Evolutionary conservation across 768 basidiomycete species (phyloP), one percentile per base, ranked within the genome.

Genomic region (Pleurotus eryngii): DNA sequence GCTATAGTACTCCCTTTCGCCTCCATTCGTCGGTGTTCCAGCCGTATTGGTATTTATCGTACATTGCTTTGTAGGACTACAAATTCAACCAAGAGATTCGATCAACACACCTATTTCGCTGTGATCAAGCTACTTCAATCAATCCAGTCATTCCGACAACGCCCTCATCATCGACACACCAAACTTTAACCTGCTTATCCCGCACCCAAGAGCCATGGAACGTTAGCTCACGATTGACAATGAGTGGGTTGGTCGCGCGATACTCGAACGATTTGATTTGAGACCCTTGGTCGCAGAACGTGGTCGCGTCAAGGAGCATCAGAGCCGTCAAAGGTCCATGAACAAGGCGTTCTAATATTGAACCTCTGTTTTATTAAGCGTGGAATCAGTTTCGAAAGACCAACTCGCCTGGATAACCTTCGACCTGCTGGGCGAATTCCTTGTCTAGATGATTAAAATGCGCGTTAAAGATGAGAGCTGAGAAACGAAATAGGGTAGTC

Each of bases 391-490:
- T 35, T 35, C 30, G 30, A 35, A 9, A 35, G 30, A 3, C 11
- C 30, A 9, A 35, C 76, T 55, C 61, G 84, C 89, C 90, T 59
- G 85, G 80, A 61, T 91, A 90, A 8, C 89, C 89, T 70, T 93
- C 89, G n/a, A 74, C 76, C 22, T 72, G 69, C 42, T 80, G 82
- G 5, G 88, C 82, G 65, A 85, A 90, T 22, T 85, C 81, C 57
- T 83, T 83, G 70, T 92, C 90, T 22, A 93, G 80, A 69, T 94
- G 92, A 61, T 93, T 90, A 61, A 84, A 79, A 61, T 94, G 92
- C 14, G 83, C 89, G 63, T 95, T 93, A 74, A 91, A 92, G 63
- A 86, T 93, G 17, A 94, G 75, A 20, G 92, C 90, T 3, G 90
- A 92, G 72, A 88, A 94, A 20, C 90, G 84, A 74, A 94, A 94